Base-by-base conservation (phyloP, 139 green algal genomes). In the Tetratostichococcus sp. region DNA sequence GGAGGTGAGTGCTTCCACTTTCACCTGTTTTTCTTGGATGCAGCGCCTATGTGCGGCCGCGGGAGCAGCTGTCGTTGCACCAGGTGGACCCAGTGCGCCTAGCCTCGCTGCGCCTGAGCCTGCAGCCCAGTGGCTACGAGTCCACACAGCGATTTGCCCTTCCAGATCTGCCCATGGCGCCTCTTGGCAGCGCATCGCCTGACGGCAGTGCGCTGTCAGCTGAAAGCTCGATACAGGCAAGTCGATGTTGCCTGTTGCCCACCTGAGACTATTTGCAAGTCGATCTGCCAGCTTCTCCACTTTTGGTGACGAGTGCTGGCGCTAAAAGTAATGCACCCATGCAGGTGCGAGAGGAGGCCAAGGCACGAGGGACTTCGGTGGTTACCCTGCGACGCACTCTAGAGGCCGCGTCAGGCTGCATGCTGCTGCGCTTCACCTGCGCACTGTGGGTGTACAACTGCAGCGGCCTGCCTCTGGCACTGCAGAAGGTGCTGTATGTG, bases 371-470 rank as follows among this genome's bases (percentile, higher is more conserved):
- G 23, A 4, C 21, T 2, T 39, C 43, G 43, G 17, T 21, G 21
- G 69, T 33, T 19, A 39, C 50, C 11, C 33, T 80, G 43, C 22
- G 34, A 25, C 72, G 66, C 42, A 72, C 22, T 2, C 43, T 72
- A 65, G 33, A 71, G n/a, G 0, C 30, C 2, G 43, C 39, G 19
- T 70, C 26, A 17, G 70, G 65, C 25, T 30, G 59, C 5, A 73
- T 79, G 58, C 42, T 74, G 1, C 67, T 90, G 65, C 75, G 65
- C 25, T 58, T 90, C 43, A 66, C 33, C 66, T 87, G 84, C 70
- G 69, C 73, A 1, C 72, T 92, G n/a, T 93, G 89, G 88, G 77
- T 94, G 50, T 93, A 89, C 86, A 94, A 94, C 82, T 90, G 83
- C 76, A 87, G 82, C 0, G 89, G 87, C 1, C 35, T 90, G 65